Base-by-base conservation (phyloP, 2,329 filamentous ascomycete genomes). In the Didymella keratinophila region DNA sequence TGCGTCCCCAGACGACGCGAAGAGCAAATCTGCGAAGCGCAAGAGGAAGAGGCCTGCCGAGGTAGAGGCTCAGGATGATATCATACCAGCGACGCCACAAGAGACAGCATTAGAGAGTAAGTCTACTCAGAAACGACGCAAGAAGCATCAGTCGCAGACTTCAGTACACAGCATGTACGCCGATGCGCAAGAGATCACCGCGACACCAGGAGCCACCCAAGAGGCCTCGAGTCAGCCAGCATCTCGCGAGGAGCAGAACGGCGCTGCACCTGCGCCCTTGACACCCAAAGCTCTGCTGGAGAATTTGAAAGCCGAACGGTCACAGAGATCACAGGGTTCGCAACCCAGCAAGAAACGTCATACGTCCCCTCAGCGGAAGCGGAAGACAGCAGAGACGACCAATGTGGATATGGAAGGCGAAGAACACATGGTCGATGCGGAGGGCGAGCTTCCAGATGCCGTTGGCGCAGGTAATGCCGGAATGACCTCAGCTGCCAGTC, bases 1-100 rank as follows among this genome's bases (percentile, higher is more conserved):
- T n/a, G 16, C n/a, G 8, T 12, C 62, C n/a, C 53, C 53, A n/a
- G 14, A 52, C 8, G 25, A 55, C 11, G 11, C 27, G n/a, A 49
- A 52, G 10, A 47, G 34, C 23, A 47, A 18, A 10, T 5, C 12
- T 11, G 46, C 21, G 18, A 60, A 53, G 48, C 42, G 21, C 42
- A 60, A 37, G 4, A 43, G 43, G 32, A 52, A 27, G 7, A 25
- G n/a, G 23, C 47, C 42, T 7, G 10, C 43, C 34, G 28, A 44
- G 43, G 10, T 11, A 20, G 43, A 32, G 3, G 2, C 32, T 16
- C n/a, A 52, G 9, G 43, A 45, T 30, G 34, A 39, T 16, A 16
- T 41, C 23, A 28, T 48, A 43, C 42, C 37, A 14, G 52, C 57
- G 20, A 52, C 57, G 4, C 36, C 36, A 1, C 37, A 47, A 12